Evolutionary conservation across 2,329 filamentous ascomycete genomes (phyloP).

Genomic region (Ambrosiella xylebori): DNA sequence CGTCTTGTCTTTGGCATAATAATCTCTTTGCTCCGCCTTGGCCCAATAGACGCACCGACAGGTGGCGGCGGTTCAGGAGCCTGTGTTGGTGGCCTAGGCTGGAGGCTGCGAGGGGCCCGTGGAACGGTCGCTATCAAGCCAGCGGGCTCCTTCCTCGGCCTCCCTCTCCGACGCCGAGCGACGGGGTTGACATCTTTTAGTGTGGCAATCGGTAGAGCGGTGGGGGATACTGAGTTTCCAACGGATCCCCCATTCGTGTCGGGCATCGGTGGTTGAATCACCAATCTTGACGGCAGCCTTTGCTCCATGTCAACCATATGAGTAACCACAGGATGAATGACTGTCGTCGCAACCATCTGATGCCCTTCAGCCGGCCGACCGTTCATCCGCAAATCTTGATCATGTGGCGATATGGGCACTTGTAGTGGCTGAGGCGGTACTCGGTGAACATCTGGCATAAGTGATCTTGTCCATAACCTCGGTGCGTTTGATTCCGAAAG

Average conservation of each 20-base stretch:
- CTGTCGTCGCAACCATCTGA: no score
- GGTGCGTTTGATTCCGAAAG: not conserved
- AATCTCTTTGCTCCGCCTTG: not conserved
- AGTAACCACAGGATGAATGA: no score
- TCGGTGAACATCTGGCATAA: not conserved
- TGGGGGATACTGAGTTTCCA: not conserved
- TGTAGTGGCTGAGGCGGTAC: not conserved
- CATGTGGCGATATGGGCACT: no score
- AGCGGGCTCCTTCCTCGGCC: not conserved
- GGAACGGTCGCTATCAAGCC: not conserved
- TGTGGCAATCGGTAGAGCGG: not conserved
- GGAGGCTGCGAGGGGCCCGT: not conserved
- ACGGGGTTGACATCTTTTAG: not conserved
- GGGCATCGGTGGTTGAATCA: no score
- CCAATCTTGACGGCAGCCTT: no score
- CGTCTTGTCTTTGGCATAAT: not conserved
- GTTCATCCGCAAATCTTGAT: no score
- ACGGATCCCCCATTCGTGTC: no score
- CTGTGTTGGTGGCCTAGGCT: not conserved
- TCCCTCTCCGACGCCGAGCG: not conserved
- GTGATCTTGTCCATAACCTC: not conserved
- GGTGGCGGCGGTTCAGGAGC: not conserved
- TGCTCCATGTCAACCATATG: no score
- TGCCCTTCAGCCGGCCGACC: no score
- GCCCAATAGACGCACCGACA: not conserved